Evolutionary conservation across 2,329 filamentous ascomycete species (phyloP).

Genomic region (Camillea tinctor): DNA sequence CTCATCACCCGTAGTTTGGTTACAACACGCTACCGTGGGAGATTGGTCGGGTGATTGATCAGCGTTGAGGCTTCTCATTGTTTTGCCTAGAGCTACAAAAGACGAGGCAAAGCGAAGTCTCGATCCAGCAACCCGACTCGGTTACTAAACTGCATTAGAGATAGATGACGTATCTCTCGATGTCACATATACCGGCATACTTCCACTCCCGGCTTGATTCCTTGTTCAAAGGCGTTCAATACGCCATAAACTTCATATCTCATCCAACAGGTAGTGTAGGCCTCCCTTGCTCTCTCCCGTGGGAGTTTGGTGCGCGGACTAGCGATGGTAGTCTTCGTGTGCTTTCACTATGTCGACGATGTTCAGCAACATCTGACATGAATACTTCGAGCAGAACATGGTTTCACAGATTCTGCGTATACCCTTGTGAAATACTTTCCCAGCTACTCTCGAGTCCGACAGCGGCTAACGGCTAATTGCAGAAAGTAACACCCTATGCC

Average conservation of each 20-base stretch:
- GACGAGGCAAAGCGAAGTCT: not conserved
- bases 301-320: not conserved
- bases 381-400: not conserved
- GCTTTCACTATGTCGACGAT: not conserved
- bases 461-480: not conserved
- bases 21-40: not conserved
- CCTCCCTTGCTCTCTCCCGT: not conserved
- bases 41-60: not conserved
- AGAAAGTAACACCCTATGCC: not conserved
- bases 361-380: not conserved
- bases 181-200: not conserved
- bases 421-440: not conserved
- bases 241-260: not conserved
- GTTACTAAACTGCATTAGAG: not conserved
- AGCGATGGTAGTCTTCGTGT: not conserved
- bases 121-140: not conserved
- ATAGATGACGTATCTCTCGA: not conserved
- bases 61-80: not conserved
- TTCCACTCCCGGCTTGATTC: not conserved
- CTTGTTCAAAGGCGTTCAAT: not conserved
- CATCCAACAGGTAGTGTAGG: not conserved
- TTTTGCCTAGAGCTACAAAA: slow-evolving; percentile 1
- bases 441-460: not conserved
- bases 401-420: not conserved
- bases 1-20: not conserved